These are phyloP conservation scores for Rubus parviflorus DNA, from an alignment of 306 rosid species.

Conservation along the genomic window DNA sequence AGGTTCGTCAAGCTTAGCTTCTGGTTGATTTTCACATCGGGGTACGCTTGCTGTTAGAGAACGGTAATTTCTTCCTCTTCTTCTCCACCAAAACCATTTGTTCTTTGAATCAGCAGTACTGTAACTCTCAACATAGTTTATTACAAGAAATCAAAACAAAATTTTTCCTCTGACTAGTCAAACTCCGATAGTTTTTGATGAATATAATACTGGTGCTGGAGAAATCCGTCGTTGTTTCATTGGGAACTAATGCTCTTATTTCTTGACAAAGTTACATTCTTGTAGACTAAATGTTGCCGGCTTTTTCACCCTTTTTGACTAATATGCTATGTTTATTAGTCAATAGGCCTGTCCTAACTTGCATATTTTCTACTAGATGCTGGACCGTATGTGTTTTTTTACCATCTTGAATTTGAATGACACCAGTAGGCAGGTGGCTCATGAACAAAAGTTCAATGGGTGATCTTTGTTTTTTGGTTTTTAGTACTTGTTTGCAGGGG, in stretches of 20 bases:
- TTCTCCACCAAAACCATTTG: too few relatives aligned
- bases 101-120: too few relatives aligned
- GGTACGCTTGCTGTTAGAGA: too few relatives aligned
- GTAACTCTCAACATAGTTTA: too few relatives aligned
- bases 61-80: too few relatives aligned
- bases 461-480: background rate
- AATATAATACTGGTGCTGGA: background rate
- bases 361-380: background rate
- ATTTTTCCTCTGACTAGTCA: background rate
- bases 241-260: background rate
- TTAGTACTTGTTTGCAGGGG: background rate
- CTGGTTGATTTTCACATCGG: too few relatives aligned
- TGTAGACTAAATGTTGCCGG: background rate
- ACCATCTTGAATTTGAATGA: background rate
- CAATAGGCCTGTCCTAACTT: background rate
- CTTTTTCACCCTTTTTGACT: background rate
- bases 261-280: background rate
- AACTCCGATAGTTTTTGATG: background rate
- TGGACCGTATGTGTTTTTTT: background rate
- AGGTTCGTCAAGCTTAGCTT: too few relatives aligned
- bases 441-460: constrained; percentile 6
- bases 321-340: background rate
- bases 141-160: background rate
- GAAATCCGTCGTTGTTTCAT: background rate
- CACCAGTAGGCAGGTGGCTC: background rate